Conservation (phyloP, 345 rosid species). For the Rhizophora apiculata region DNA sequence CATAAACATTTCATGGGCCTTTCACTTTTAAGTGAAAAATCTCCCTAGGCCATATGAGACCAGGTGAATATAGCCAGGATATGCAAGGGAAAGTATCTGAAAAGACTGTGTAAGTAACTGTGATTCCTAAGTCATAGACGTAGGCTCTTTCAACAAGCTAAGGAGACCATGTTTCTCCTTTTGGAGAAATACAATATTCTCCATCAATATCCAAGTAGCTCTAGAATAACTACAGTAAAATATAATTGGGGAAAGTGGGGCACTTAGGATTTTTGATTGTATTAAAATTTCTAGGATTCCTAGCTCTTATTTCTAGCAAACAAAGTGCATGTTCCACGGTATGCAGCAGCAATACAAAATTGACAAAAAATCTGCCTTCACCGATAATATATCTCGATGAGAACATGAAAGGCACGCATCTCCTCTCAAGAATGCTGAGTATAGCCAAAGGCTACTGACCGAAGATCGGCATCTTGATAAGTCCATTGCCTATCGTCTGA, state of each 20-base stretch:
- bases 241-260: slow-evolving; percentile 13
- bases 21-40: neutral
- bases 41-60: neutral
- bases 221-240: slow-evolving; percentile 26
- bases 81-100: slow-evolving; percentile 11
- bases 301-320: slow-evolving; percentile 44
- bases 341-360: slow-evolving; percentile 39
- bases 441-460: slow-evolving; percentile 56
- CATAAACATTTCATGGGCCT: neutral
- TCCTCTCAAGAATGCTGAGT: slow-evolving; percentile 44
- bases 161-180: slow-evolving; percentile 19
- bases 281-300: slow-evolving; percentile 41
- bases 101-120: slow-evolving; percentile 1
- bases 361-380: slow-evolving; percentile 33
- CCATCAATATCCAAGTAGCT: slow-evolving; percentile 26
- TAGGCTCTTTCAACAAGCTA: slow-evolving; percentile 25
- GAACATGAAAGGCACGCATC: neutral
- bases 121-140: slow-evolving; percentile 26
- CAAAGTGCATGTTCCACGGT: slow-evolving; percentile 37
- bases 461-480: slow-evolving; percentile 64
- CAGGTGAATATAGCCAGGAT: neutral
- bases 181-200: slow-evolving; percentile 18
- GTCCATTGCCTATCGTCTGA: slow-evolving; percentile 44
- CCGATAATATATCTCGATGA: slow-evolving; percentile 16
- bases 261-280: slow-evolving; percentile 35